phyloP scores from a whole-genome alignment of 768 basidiomycete genomes.

The Podaxis sp. region DNA sequence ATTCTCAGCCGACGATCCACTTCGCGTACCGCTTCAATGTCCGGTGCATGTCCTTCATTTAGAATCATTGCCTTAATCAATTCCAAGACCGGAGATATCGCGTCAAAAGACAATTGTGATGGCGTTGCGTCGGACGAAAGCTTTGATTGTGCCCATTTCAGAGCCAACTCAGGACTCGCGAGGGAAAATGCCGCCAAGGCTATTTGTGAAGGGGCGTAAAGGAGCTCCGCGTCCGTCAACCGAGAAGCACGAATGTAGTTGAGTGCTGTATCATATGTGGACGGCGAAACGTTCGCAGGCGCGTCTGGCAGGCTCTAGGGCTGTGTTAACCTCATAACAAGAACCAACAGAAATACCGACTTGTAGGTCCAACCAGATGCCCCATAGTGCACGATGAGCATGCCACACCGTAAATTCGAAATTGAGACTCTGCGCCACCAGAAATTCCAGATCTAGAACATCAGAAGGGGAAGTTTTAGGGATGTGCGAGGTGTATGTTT shows the following conservation, averaged over 20 bases:
- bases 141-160: constrained; percentile 55
- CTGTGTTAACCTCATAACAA: not conserved
- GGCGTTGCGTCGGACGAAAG: constrained; percentile 15
- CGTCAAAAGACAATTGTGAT: constrained; percentile 10
- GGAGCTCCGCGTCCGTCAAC: constrained; percentile 86
- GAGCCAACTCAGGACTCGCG: constrained; percentile 56
- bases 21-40: constrained; percentile 81
- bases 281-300: constrained; percentile 44
- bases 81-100: constrained; percentile 33
- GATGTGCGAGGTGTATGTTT: constrained; percentile 79
- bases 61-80: constrained; percentile 57
- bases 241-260: constrained; percentile 74
- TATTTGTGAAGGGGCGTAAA: constrained; percentile 93
- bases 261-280: constrained; percentile 64
- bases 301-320: constrained; percentile 57
- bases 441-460: constrained; percentile 92
- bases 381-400: constrained; percentile 84
- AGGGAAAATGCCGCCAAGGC: constrained; percentile 77
- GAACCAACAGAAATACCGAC: constrained; percentile 34
- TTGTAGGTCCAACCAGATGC: constrained; percentile 86
- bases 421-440: constrained; percentile 89
- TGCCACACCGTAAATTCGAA: constrained; percentile 97
- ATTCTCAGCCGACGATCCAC: constrained; percentile 83
- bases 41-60: constrained; percentile 56
- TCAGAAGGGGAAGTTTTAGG: constrained; percentile 79